These are phyloP conservation scores for Paramecium biaurelia DNA, from an alignment of 73 alveolate genomes.

Conservation along the genomic window DNA sequence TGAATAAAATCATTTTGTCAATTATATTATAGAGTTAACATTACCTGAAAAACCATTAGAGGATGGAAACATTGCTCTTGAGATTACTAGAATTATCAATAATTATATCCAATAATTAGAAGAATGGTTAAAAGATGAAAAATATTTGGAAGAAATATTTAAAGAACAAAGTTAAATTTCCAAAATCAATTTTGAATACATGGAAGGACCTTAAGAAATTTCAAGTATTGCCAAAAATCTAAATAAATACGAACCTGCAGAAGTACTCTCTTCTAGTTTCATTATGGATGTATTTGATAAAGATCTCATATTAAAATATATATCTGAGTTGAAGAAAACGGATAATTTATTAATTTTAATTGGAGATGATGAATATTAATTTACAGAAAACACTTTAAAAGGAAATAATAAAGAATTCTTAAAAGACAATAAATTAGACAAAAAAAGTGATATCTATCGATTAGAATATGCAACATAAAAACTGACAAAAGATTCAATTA, in stretches of 20 bases:
- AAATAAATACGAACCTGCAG: not conserved
- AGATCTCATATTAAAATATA: not conserved
- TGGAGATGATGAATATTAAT: not conserved
- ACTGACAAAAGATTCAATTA: not conserved
- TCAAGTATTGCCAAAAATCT: not conserved
- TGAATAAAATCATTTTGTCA: not conserved
- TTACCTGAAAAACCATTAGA: not conserved
- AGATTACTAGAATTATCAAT: not conserved
- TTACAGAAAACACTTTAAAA: not conserved
- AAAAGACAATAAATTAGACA: not conserved
- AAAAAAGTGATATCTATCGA: slow-evolving; percentile 19
- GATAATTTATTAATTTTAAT: not conserved
- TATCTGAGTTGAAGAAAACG: not conserved
- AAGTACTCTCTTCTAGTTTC: not conserved
- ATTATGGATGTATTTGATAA: not conserved
- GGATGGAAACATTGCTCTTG: not conserved
- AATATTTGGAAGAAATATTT: not conserved
- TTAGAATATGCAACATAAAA: not conserved
- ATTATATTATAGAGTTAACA: not conserved
- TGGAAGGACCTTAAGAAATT: not conserved
- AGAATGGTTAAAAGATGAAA: slow-evolving; percentile 10
- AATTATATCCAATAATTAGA: not conserved
- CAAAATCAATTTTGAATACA: not conserved
- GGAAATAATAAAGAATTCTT: not conserved
- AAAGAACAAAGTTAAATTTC: not conserved